Conservation (phyloP, 768 basidiomycete genomes). For the Dacryopinax primogenitus region DNA sequence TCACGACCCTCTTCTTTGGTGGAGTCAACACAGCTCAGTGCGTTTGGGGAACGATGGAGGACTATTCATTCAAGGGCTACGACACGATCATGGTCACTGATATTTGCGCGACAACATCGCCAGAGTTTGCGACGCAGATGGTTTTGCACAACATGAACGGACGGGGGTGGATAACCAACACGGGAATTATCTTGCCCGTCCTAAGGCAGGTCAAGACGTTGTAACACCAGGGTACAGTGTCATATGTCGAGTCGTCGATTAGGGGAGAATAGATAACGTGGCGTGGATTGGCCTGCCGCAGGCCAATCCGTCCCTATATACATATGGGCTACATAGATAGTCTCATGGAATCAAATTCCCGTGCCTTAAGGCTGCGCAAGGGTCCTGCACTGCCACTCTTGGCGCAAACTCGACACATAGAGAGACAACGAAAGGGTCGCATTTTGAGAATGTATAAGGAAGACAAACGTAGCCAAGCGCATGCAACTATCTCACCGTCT, state of each 20-base stretch:
- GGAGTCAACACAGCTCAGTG: conserved; percentile 61
- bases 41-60: conserved; percentile 49
- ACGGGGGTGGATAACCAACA: not conserved
- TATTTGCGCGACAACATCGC: conserved; percentile 50
- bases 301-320: too few relatives aligned
- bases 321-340: too few relatives aligned
- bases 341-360: too few relatives aligned
- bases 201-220: too few relatives aligned
- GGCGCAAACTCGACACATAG: too few relatives aligned
- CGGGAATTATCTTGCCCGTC: not conserved
- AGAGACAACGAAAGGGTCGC: not conserved
- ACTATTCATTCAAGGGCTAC: conserved; percentile 53
- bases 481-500: conserved; percentile 8
- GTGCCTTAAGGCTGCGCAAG: too few relatives aligned
- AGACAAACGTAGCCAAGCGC: not conserved
- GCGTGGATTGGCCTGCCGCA: too few relatives aligned
- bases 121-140: conserved; percentile 43
- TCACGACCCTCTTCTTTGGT: conserved; percentile 47
- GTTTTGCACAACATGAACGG: conserved; percentile 38
- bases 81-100: conserved; percentile 49
- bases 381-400: too few relatives aligned
- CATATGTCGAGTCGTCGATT: too few relatives aligned
- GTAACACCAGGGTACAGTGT: too few relatives aligned
- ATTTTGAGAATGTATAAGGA: conserved; percentile 1
- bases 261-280: too few relatives aligned